phyloP scores from a whole-genome alignment of 805 yeast species.

The Kuraishia piskuri region DNA sequence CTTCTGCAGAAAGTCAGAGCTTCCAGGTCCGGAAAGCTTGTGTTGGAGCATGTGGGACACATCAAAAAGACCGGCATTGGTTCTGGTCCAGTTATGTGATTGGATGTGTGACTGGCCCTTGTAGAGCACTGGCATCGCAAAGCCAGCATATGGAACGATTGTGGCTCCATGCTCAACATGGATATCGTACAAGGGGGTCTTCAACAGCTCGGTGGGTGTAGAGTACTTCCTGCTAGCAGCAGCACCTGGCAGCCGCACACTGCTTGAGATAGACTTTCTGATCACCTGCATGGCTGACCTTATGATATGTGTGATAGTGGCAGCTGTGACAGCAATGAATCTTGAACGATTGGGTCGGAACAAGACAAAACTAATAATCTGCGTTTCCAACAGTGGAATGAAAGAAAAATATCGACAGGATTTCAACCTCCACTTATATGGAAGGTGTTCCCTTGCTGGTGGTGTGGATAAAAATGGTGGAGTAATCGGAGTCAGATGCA shows the following conservation, averaged over 20 bases:
- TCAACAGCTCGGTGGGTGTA: constrained; percentile 20
- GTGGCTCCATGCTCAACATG: constrained; percentile 77
- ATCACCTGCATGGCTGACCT: not conserved
- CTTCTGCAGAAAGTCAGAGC: constrained; percentile 60
- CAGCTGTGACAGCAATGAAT: not conserved
- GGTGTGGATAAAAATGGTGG: not conserved
- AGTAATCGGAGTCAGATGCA: not conserved
- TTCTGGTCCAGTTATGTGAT: constrained; percentile 91
- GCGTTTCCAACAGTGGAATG: not conserved
- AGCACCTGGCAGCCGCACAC: not conserved
- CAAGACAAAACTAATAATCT: not conserved
- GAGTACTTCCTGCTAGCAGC: constrained; percentile 11
- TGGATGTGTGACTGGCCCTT: constrained; percentile 80
- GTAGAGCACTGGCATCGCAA: constrained; percentile 88
- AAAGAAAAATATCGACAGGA: not conserved
- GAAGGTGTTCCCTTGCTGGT: not conserved
- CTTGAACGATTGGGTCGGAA: too few relatives aligned
- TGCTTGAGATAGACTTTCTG: not conserved
- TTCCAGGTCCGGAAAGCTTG: constrained; percentile 57
- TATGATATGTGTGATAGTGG: too few relatives aligned
- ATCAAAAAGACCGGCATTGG: constrained; percentile 84
- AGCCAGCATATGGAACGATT: constrained; percentile 97
- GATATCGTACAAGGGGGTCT: constrained; percentile 76
- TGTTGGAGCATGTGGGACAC: constrained; percentile 98
- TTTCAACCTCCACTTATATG: not conserved